phyloP scores from a whole-genome alignment of 2,329 filamentous ascomycete species.

The Chlorencoelia australis region DNA sequence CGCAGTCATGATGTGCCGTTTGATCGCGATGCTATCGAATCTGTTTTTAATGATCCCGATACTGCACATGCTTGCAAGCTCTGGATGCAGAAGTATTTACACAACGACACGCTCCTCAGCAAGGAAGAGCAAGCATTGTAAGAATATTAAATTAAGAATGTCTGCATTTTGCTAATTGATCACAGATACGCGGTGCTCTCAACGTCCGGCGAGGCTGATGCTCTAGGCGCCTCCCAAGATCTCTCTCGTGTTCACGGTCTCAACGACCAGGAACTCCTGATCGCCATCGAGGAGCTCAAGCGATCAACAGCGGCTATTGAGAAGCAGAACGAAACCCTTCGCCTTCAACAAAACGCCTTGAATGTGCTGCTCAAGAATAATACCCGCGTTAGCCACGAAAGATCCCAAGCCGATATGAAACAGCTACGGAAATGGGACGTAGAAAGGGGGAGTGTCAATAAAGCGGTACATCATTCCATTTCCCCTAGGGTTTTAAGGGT shows the following conservation, averaged over 20 bases:
- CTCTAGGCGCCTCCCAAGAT: slow-evolving; percentile 35
- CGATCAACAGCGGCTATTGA: slow-evolving; percentile 54
- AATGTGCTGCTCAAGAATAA: slow-evolving; percentile 39
- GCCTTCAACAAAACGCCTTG: slow-evolving; percentile 52
- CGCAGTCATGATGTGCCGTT: slow-evolving; percentile 23
- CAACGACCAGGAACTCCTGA: slow-evolving; percentile 47
- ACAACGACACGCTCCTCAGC: slow-evolving; percentile 41
- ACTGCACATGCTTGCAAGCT: slow-evolving; percentile 24
- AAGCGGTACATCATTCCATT: slow-evolving; percentile 36
- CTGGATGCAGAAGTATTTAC: slow-evolving; percentile 41
- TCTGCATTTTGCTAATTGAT: slow-evolving; percentile 4
- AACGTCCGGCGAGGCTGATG: slow-evolving; percentile 38
- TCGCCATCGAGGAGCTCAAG: slow-evolving; percentile 53
- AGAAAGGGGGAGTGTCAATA: slow-evolving; percentile 33
- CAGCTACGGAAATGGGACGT: slow-evolving; percentile 32
- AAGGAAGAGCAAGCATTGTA: slow-evolving; percentile 45
- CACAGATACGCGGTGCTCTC: slow-evolving; percentile 41
- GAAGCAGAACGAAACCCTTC: slow-evolving; percentile 51
- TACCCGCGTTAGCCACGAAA: slow-evolving; percentile 27
- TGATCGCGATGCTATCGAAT: slow-evolving; percentile 21
- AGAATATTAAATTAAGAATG: slow-evolving; percentile 3
- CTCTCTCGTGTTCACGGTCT: slow-evolving; percentile 40
- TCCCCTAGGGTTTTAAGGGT: no score
- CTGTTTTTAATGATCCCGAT: slow-evolving; percentile 18
- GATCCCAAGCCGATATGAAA: slow-evolving; percentile 31